These are phyloP conservation scores for Tetracentron sinense DNA, from an alignment of 164 flowering plant species.

Conservation along the genomic window DNA sequence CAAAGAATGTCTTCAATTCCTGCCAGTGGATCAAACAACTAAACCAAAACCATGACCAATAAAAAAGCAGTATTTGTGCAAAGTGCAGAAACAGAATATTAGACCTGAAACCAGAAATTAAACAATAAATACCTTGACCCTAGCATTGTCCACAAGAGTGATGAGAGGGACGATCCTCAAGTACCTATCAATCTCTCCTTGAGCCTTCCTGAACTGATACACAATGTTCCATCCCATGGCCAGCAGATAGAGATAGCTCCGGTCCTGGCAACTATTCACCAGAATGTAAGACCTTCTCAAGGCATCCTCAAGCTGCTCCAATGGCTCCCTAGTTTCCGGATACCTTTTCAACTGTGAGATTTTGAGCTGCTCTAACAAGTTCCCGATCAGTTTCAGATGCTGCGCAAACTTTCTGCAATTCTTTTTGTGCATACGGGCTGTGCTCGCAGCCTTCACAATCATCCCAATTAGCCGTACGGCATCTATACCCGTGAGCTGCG, in stretches of 20 bases:
- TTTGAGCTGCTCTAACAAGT: constrained; percentile 80
- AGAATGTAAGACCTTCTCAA: constrained; percentile 76
- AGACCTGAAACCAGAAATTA: neutral
- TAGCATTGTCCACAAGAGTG: constrained; percentile 83
- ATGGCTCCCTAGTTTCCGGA: constrained; percentile 90
- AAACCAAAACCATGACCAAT: no score
- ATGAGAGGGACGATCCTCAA: constrained; percentile 81
- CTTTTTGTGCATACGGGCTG: constrained; percentile 93
- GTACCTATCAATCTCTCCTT: constrained; percentile 85
- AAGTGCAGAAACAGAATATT: neutral
- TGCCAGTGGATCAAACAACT: no score
- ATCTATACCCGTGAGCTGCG: constrained; percentile 76
- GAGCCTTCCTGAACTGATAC: constrained; percentile 87
- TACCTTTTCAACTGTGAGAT: constrained; percentile 85
- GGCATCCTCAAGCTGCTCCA: constrained; percentile 94
- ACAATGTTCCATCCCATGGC: constrained; percentile 99
- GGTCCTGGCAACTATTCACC: constrained; percentile 88
- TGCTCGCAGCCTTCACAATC: constrained; percentile 83
- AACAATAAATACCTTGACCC: constrained; percentile 62
- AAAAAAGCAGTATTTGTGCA: neutral
- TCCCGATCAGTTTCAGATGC: constrained; percentile 90
- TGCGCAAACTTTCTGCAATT: constrained; percentile 90
- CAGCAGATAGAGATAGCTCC: constrained; percentile 81
- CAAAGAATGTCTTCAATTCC: no score
- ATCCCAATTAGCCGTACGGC: constrained; percentile 69